These are phyloP conservation scores for Scutellaria galericulata DNA, from an alignment of 257 asterid genomes.

Conservation along the genomic window DNA sequence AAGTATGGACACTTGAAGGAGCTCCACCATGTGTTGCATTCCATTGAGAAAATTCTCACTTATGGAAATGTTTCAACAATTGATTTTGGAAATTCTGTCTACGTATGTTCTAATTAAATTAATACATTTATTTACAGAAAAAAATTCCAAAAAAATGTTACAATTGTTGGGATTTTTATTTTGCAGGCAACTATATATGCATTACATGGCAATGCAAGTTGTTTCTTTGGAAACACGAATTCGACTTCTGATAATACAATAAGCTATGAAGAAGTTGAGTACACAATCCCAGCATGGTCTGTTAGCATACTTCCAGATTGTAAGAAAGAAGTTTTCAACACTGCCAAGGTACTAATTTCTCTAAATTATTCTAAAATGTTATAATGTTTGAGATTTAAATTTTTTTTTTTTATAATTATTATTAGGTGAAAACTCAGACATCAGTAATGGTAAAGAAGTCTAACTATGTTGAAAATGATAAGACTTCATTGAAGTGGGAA, in stretches of 20 bases:
- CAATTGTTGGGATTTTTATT: background rate
- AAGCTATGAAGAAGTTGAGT: constrained; percentile 40
- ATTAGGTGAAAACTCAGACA: constrained; percentile 70
- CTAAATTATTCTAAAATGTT: too few relatives aligned
- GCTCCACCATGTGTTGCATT: constrained; percentile 65
- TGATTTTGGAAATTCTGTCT: constrained; percentile 49
- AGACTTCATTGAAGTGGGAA: constrained; percentile 52
- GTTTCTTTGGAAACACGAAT: constrained; percentile 63
- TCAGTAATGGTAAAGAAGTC: constrained; percentile 47
- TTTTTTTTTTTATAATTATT: too few relatives aligned
- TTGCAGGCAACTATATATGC: constrained; percentile 53
- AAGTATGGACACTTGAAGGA: constrained; percentile 81
- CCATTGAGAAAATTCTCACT: constrained; percentile 63
- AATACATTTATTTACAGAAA: background rate
- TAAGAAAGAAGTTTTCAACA: constrained; percentile 64
- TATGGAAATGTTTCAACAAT: constrained; percentile 50
- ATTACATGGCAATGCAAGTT: constrained; percentile 45
- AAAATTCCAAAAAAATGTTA: background rate
- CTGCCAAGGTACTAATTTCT: constrained; percentile 57
- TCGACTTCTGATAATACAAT: constrained; percentile 50
- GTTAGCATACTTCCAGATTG: constrained; percentile 83
- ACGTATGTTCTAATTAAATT: constrained; percentile 9
- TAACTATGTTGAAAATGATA: constrained; percentile 44
- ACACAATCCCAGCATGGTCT: constrained; percentile 81
- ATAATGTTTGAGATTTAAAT: too few relatives aligned